Evolutionary conservation across 192 early-diverging fungal species (phyloP).

Genomic region (Podochytrium sp.): DNA sequence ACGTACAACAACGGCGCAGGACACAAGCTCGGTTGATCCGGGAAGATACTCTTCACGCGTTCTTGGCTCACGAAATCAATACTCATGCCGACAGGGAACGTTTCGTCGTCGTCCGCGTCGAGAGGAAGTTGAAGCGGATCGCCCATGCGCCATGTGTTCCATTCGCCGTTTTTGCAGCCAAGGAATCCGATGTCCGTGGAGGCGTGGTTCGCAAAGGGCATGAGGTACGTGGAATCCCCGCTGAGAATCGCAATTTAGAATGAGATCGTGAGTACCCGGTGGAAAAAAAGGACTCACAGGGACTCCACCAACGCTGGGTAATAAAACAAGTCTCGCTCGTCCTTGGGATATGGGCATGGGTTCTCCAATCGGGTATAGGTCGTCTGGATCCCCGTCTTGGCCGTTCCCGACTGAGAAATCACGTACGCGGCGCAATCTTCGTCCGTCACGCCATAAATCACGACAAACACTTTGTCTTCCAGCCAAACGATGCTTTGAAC

Average conservation of each 20-base stretch:
- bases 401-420: constrained; percentile 38
- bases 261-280: no score
- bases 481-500: constrained; percentile 78
- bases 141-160: constrained; percentile 72
- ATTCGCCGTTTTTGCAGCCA: constrained; percentile 53
- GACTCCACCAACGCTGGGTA: neutral
- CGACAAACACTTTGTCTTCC: constrained; percentile 70
- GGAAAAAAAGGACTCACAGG: neutral
- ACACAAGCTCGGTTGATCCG: constrained; percentile 52
- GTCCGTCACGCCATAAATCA: constrained; percentile 56
- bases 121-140: constrained; percentile 65
- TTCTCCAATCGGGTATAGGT: neutral
- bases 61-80: constrained; percentile 74
- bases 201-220: constrained; percentile 16
- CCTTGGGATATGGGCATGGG: constrained; percentile 33
- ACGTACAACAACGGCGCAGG: constrained; percentile 76
- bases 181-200: constrained; percentile 42
- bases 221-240: neutral
- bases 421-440: constrained; percentile 3
- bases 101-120: constrained; percentile 54
- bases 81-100: constrained; percentile 70
- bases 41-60: constrained; percentile 51
- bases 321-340: neutral
- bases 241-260: constrained; percentile 17
- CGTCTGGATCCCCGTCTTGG: constrained; percentile 29